phyloP scores from a whole-genome alignment of 768 basidiomycete genomes.

The Rhodosporidiobolus odoratus region DNA sequence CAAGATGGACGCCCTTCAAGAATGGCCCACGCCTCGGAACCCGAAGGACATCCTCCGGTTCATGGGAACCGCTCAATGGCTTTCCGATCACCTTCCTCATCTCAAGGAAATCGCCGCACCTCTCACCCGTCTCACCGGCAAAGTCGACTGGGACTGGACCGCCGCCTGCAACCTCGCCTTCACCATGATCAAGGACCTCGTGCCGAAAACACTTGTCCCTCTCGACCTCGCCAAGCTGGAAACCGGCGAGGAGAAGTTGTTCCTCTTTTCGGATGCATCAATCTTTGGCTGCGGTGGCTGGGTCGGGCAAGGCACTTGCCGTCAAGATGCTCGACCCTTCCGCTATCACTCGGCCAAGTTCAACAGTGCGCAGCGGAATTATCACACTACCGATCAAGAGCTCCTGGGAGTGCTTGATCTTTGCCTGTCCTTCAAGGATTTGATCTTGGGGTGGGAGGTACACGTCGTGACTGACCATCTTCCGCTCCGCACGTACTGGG shows the following conservation, averaged over 20 bases:
- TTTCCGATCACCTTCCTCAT: constrained; percentile 19
- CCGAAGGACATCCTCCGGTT: no score
- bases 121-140: constrained; percentile 6
- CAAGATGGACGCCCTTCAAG: no score
- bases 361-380: constrained; percentile 16
- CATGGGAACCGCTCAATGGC: constrained; percentile 8
- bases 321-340: constrained; percentile 1
- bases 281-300: constrained; percentile 12
- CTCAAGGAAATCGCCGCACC: constrained; percentile 2
- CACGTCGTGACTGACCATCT: constrained; percentile 1
- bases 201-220: not conserved
- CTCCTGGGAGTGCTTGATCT: constrained; percentile 12
- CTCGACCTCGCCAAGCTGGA: constrained; percentile 1
- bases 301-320: constrained; percentile 4
- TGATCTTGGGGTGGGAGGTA: constrained; percentile 1
- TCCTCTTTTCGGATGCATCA: constrained; percentile 10
- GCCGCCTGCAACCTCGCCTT: constrained; percentile 1
- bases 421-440: not conserved
- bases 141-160: constrained; percentile 20
- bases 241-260: not conserved
- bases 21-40: no score
- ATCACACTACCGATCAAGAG: constrained; percentile 19
- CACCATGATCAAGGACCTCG: not conserved
- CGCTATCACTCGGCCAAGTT: constrained; percentile 23
- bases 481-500: not conserved